phyloP scores from a whole-genome alignment of 306 rosid species.

The Rosa lucieae region DNA sequence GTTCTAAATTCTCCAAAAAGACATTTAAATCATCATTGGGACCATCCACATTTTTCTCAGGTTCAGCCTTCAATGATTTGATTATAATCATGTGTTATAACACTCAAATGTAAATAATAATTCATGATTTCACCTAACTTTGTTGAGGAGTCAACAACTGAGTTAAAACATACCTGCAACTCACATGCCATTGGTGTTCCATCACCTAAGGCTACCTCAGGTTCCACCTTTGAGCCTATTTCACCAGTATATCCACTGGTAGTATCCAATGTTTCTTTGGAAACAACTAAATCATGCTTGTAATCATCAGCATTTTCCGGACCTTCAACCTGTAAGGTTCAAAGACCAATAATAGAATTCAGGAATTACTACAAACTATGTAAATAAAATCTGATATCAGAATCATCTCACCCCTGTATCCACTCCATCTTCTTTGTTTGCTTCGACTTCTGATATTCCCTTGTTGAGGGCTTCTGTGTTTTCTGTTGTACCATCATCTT shows the following conservation, averaged over 20 bases:
- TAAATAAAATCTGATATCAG: not conserved
- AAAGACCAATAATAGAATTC: not conserved
- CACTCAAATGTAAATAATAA: not conserved
- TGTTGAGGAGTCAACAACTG: not conserved
- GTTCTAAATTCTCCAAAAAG: slow-evolving; percentile 2
- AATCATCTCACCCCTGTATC: slow-evolving; percentile 2
- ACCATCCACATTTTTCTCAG: not conserved
- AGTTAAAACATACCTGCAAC: slow-evolving; percentile 11
- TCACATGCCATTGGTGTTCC: not conserved
- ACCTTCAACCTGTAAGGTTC: slow-evolving; percentile 18
- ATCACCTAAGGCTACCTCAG: not conserved
- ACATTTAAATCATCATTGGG: not conserved
- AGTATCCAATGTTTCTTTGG: not conserved
- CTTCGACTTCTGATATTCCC: not conserved
- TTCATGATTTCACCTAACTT: not conserved
- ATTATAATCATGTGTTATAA: not conserved
- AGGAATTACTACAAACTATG: not conserved
- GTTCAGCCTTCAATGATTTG: slow-evolving; percentile 2
- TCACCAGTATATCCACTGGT: not conserved
- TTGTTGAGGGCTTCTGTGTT: not conserved
- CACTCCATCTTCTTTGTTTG: not conserved
- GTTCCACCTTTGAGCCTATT: slow-evolving; percentile 1
- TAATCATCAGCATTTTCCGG: slow-evolving; percentile 9
- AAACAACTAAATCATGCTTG: not conserved
- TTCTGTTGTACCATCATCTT: not conserved